These are phyloP conservation scores for Globisporangium recalcitrans DNA, from an alignment of 352 stramenopile species.

Conservation along the genomic window DNA sequence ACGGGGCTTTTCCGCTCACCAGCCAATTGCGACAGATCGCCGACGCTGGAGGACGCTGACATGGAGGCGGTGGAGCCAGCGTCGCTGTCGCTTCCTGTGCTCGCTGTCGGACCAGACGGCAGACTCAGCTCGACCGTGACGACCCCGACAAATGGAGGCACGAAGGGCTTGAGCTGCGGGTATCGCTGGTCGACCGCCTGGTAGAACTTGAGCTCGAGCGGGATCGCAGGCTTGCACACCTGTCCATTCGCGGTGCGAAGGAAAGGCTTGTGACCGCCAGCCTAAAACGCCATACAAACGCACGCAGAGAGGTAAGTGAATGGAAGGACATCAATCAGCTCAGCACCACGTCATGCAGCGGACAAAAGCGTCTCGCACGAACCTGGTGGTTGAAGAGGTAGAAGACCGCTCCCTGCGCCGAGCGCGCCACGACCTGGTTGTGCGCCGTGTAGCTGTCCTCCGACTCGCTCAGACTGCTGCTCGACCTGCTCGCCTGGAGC, in stretches of 20 bases:
- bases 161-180: constrained; percentile 58
- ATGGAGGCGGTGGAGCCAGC: constrained; percentile 11
- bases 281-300: constrained; percentile 18
- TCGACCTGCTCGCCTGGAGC: constrained; percentile 13
- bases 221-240: constrained; percentile 74
- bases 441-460: constrained; percentile 16
- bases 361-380: background rate
- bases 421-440: constrained; percentile 62
- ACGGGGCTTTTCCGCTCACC: constrained; percentile 10
- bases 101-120: background rate
- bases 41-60: constrained; percentile 14
- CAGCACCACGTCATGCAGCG: background rate
- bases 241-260: constrained; percentile 54
- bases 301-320: too few species aligned
- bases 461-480: constrained; percentile 13
- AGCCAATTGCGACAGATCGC: constrained; percentile 16
- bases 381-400: constrained; percentile 81
- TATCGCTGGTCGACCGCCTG: constrained; percentile 40
- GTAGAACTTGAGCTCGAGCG: constrained; percentile 75
- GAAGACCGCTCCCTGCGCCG: constrained; percentile 57
- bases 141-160: constrained; percentile 63
- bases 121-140: constrained; percentile 49
- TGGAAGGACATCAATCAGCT: background rate
- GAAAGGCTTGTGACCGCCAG: constrained; percentile 71
- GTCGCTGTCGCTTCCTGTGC: constrained; percentile 9